phyloP scores from a whole-genome alignment of 2,329 filamentous ascomycete genomes.

The Colletotrichum somersetense region DNA sequence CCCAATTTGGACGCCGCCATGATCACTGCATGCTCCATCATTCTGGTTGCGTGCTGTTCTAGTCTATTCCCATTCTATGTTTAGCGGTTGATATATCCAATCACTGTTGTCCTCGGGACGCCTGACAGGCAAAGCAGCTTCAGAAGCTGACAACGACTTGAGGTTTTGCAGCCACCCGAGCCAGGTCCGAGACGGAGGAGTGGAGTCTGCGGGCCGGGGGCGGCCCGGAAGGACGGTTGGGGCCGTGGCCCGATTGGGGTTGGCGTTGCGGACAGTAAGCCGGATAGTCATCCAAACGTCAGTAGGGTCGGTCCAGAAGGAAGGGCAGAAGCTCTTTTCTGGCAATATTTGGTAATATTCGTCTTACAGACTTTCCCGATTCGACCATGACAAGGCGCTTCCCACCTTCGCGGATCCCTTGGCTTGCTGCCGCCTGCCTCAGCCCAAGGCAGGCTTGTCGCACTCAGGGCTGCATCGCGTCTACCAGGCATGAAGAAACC shows the following conservation, averaged over 20 bases:
- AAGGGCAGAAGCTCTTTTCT: background rate
- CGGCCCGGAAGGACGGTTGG: slow-evolving; percentile 4
- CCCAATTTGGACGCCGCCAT: no score
- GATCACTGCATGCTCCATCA: background rate
- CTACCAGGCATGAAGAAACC: no score
- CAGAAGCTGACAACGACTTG: background rate
- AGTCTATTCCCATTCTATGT: background rate
- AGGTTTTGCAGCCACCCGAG: background rate
- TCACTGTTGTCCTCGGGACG: no score
- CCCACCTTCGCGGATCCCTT: background rate
- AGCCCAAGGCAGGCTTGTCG: no score
- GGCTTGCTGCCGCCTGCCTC: no score
- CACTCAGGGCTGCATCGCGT: no score
- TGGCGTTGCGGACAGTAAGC: slow-evolving; percentile 18
- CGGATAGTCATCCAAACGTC: slow-evolving; percentile 7
- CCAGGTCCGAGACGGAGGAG: background rate
- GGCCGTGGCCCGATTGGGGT: slow-evolving; percentile 2
- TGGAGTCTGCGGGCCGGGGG: slow-evolving; percentile 4
- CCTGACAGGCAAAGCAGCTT: background rate
- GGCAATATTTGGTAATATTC: slow-evolving; percentile 1
- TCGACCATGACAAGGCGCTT: no score
- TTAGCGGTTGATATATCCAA: background rate
- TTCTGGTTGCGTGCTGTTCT: background rate
- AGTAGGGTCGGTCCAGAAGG: background rate
- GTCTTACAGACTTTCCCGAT: background rate